phyloP scores from a whole-genome alignment of 495 filamentous ascomycete genomes.

The Hypomontagnella monticulosa region DNA sequence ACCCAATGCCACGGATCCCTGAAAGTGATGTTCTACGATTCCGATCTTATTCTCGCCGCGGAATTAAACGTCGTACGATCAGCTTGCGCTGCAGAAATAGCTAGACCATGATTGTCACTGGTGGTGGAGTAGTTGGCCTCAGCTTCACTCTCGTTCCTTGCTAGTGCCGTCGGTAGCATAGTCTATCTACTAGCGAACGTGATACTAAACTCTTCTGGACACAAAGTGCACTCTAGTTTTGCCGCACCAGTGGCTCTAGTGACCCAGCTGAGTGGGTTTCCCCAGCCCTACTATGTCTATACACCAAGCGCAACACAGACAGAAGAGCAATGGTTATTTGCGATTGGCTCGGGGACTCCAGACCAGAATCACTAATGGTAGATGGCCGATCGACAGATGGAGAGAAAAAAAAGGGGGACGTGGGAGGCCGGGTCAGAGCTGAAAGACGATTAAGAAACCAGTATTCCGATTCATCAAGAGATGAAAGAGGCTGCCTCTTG shows the following conservation, averaged over 20 bases:
- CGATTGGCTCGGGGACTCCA: slow-evolving; percentile 7
- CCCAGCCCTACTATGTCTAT: slow-evolving; percentile 9
- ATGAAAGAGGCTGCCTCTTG: no score
- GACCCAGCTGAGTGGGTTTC: slow-evolving; percentile 3
- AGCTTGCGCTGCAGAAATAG: no score
- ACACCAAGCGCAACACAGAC: neutral
- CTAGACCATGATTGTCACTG: no score
- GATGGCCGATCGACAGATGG: neutral
- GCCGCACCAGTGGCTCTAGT: slow-evolving; percentile 27
- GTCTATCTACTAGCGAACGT: slow-evolving; percentile 3
- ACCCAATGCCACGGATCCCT: no score
- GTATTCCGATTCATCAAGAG: no score
- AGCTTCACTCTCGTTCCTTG: neutral
- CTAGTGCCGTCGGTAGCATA: neutral
- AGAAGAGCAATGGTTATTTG: neutral
- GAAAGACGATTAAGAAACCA: neutral
- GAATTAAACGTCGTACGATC: no score
- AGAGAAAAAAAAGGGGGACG: neutral
- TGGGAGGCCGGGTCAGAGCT: neutral
- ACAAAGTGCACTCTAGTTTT: slow-evolving; percentile 10
- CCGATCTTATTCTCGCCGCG: no score
- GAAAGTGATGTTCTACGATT: no score
- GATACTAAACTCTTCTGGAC: slow-evolving; percentile 1
- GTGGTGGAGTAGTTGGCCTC: no score
- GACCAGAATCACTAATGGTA: neutral